Evolutionary conservation across 371 early-diverging fungal species (phyloP), one percentile per base, ranked within the genome.

Genomic region (Apophysomyces sp.): DNA sequence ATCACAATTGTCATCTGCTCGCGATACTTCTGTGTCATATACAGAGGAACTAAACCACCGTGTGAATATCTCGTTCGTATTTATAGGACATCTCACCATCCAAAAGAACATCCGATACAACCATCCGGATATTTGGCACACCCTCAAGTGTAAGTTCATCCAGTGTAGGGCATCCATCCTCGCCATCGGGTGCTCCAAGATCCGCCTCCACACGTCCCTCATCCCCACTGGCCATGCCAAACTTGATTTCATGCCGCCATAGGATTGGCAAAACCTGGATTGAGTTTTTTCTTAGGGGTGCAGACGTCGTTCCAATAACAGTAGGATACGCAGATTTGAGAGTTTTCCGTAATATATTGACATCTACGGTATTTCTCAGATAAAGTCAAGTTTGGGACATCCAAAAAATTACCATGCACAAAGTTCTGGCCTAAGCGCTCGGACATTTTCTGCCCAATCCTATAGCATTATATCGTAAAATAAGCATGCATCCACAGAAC

Each of bases 201-300:
- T 86, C 86, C 0, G 81, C 76, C 58, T 85, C 84, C 12, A 69
- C 57, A 0, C 53, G 55, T 29, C 79, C 77, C 27, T 78, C 78
- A 24, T 76, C 77, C 16, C 80, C 77, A 16, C 65, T 68, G 4
- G 84, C 83, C 73, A 84, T 85, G 8, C 89, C 92, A 74, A 94
- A 92, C 29, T 79, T 78, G 39, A 92, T 83, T 58, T 88, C 85
- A 26, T 89, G 86, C 31, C 93, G 75, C 94, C 94, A 94, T 60
- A 90, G 88, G 4, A 94, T 82, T 13, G 94, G 94, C 13, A 94
- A 69, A 1, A 93, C 84, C 66, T 93, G 92, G 7, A 94, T 85
- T 11, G 92, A 85, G 67, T 84, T 77, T 9, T 72, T 55, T 30
- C 71, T 56, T 18, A 60, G 55, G 0, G 72, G 57, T 51, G 63